Evolutionary conservation across 768 basidiomycete species (phyloP).

Genomic region (Leccinum olivaceopallidum): DNA sequence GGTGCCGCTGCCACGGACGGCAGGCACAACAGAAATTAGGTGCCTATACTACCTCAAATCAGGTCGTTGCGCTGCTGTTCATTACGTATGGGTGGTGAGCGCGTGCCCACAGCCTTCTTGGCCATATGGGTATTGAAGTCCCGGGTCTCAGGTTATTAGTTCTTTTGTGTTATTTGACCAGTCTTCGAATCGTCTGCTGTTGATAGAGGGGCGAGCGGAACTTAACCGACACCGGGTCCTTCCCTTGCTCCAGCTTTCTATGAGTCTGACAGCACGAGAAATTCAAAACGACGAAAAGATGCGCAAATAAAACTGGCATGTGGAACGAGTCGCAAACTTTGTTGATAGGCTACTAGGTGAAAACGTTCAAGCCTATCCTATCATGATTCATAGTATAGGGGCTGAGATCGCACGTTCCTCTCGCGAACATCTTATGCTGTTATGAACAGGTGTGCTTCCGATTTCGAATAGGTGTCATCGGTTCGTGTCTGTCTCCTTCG

Average conservation of each 20-base stretch:
- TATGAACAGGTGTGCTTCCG: not conserved
- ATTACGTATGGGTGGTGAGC: not conserved
- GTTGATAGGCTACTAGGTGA: not conserved
- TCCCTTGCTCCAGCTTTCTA: not conserved
- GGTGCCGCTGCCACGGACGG: not conserved
- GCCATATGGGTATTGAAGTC: no score
- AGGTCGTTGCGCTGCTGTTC: not conserved
- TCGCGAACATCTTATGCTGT: not conserved
- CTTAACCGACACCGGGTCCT: not conserved
- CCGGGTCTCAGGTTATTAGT: not conserved
- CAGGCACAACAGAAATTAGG: not conserved
- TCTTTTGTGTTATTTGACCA: not conserved
- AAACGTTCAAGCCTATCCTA: not conserved
- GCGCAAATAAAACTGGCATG: no score
- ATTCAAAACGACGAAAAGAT: not conserved
- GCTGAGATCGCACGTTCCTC: not conserved
- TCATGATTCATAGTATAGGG: no score
- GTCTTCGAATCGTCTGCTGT: not conserved
- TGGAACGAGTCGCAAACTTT: no score
- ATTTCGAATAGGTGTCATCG: not conserved
- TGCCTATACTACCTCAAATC: not conserved
- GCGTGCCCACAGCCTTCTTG: not conserved
- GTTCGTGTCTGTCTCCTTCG: not conserved
- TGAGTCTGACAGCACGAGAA: not conserved
- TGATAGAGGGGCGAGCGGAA: not conserved